Conservation (phyloP, 2,329 filamentous ascomycete genomes). For the Cercospora citrullina region DNA sequence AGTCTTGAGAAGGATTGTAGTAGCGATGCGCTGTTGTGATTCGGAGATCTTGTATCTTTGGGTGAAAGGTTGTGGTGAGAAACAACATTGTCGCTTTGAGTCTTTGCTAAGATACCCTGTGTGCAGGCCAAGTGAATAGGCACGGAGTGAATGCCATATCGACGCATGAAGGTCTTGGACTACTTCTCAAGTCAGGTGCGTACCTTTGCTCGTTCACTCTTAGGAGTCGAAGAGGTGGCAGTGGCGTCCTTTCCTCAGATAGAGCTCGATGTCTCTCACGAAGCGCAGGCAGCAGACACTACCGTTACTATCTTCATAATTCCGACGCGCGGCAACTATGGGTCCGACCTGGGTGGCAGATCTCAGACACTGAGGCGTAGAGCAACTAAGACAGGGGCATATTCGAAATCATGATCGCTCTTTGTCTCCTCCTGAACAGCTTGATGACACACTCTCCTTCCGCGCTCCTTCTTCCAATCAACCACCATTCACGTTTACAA, state of each 20-base stretch:
- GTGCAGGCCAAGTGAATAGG: neutral
- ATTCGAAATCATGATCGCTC: neutral
- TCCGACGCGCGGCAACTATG: neutral
- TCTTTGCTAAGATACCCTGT: neutral
- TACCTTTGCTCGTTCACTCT: neutral
- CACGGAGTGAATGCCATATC: neutral
- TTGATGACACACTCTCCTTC: neutral
- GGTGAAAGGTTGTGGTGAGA: neutral
- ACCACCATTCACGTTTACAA: neutral
- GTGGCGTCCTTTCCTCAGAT: neutral
- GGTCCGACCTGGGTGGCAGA: neutral
- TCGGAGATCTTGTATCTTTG: neutral
- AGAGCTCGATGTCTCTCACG: neutral
- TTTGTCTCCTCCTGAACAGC: neutral
- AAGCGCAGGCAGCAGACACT: neutral
- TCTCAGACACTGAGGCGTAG: neutral
- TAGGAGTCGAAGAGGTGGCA: neutral
- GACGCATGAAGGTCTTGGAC: neutral
- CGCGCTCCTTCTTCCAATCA: neutral
- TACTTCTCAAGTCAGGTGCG: neutral
- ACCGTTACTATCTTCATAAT: neutral
- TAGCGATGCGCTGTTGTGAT: neutral
- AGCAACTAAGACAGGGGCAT: neutral
- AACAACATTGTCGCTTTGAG: neutral
- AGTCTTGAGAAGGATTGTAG: too few species aligned